Base-by-base conservation (phyloP, 495 filamentous ascomycete species). In the Daldinia childiae region DNA sequence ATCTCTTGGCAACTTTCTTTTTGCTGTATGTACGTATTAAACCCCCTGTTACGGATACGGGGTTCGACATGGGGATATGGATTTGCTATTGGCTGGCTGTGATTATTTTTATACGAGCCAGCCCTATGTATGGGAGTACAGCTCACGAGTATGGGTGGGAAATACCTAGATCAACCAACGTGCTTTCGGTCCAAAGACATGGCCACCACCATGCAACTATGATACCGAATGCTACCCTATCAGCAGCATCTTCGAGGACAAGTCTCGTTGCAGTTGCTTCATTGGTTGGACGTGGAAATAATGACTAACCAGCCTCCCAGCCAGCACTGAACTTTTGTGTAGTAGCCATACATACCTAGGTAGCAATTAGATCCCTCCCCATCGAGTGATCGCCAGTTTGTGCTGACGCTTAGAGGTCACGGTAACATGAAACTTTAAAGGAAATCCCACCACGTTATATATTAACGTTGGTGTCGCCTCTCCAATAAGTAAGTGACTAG, bases 31-130 rank as follows among this genome's bases (percentile, higher is more conserved):
- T 39, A 17, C 24, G 14, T 48, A 43, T 52, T 34, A 29, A 41
- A 59, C 43, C 60, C 67, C 67, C 55, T 61, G 61, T 48, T 63
- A 27, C 17, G 36, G 14, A 54, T 12, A 57, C 38, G 17, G 54
- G 63, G 27, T 43, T 55, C 11, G 30, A 43, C 38, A 57, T 45
- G 43, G 55, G 39, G 24, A 6, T 34, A 8, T 9, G 15, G 45
- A 32, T 29, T 52, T 14, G 26, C 36, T 45, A 72, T 72, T 68
- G 69, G 69, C 14, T 38, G 36, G 6, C 50, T 43, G 29, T 41
- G 64, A 61, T 45, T 68, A 72, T 68, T 72, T 72, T 68, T 72
- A 64, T 61, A 48, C n/a, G 34, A 52, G 8, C 55, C 70, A 73
- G 70, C 70, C 70, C 64, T 73, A 62, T 41, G 36, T 73, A 62